Base-by-base conservation (phyloP, 2,329 filamentous ascomycete genomes). In the Lasiodiplodia sp. region DNA sequence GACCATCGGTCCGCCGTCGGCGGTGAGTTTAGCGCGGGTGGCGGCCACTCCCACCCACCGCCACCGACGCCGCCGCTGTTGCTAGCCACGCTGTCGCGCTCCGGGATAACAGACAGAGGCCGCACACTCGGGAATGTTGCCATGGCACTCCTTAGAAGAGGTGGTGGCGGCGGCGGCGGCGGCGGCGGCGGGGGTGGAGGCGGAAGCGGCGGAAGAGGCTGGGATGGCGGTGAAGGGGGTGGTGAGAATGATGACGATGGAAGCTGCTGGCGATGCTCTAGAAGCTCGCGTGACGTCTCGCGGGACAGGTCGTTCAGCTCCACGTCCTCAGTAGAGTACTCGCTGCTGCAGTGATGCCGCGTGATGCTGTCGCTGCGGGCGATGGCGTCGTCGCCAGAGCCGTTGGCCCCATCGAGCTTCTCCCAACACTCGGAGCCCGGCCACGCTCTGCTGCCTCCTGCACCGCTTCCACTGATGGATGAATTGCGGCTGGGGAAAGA, bases 91-190 rank as follows among this genome's bases (percentile, higher is more conserved):
- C 34, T 57, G 18, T 57, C 55, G 4, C 55, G 34, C 55, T 57
- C 55, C 11, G 55, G 31, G n/a, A 57, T 57, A 10, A 57, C n/a
- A 31, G 55, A 57, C n/a, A 57, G 55, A 12, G 55, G 55, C 18
- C 55, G 31, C 31, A 18, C 10, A 28, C 16, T 18, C 51, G 53
- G 11, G 28, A 10, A 21, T 8, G 7, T 6, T 18, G 34, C 31
- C 4, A 34, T 14, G 5, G 44, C 44, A 47, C n/a, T 47, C 18
- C 44, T 47, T 3, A 47, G 21, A 21, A 47, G 44, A 11, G 44
- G 21, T 8, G 8, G 28, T 3, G 18, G 34, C n/a, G n/a, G 8
- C 2, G 31, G 34, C 2, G 31, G 34, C 2, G 52, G 25, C 2
- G 52, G 51, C 1, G n/a, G 14, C 2, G 31, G 44, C 7, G 40